These are phyloP conservation scores for Aspergillus sp. DNA, from an alignment of 2,329 filamentous ascomycete genomes.

Conservation along the genomic window DNA sequence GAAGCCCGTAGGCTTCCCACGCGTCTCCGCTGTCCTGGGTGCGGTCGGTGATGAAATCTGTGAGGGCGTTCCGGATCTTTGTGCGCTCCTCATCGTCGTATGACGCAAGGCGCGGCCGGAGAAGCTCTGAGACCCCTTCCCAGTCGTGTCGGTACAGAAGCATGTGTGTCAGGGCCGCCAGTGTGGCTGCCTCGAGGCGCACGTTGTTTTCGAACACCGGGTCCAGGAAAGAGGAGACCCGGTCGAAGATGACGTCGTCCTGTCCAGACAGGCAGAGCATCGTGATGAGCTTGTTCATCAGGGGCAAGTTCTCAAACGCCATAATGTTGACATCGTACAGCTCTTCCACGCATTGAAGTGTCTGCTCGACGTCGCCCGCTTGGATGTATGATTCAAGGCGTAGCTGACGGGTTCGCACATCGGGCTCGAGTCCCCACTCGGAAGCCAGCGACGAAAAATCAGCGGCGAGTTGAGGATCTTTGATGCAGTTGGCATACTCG, in stretches of 20 bases:
- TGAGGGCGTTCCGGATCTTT: slow-evolving; percentile 64
- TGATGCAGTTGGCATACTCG: slow-evolving; percentile 66
- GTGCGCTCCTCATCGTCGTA: slow-evolving; percentile 59
- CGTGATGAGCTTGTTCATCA: slow-evolving; percentile 70
- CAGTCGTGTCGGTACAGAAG: slow-evolving; percentile 75
- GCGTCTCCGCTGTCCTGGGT: slow-evolving; percentile 59
- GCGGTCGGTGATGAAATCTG: slow-evolving; percentile 65
- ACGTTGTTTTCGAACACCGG: slow-evolving; percentile 69
- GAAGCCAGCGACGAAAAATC: slow-evolving; percentile 67
- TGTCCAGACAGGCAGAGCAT: slow-evolving; percentile 58
- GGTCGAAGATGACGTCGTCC: slow-evolving; percentile 63
- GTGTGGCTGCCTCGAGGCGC: slow-evolving; percentile 70
- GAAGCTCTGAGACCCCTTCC: slow-evolving; percentile 75
- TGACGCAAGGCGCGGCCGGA: slow-evolving; percentile 62
- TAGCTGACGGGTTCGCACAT: slow-evolving; percentile 69
- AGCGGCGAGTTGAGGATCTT: slow-evolving; percentile 70
- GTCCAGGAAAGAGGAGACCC: slow-evolving; percentile 70
- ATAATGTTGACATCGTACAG: slow-evolving; percentile 52
- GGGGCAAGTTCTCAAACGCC: slow-evolving; percentile 58
- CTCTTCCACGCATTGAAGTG: slow-evolving; percentile 54
- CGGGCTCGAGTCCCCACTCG: slow-evolving; percentile 63
- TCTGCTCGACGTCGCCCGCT: slow-evolving; percentile 67
- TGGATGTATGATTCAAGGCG: slow-evolving; percentile 75
- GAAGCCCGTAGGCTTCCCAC: slow-evolving; percentile 62
- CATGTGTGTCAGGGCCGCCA: slow-evolving; percentile 69